Percentiles rank a stretch among this genome's conserved stretches.
These are phyloP conservation scores for Mediolabrus comicus DNA, from an alignment of 108 stramenopile species.

Conservation along the genomic window DNA sequence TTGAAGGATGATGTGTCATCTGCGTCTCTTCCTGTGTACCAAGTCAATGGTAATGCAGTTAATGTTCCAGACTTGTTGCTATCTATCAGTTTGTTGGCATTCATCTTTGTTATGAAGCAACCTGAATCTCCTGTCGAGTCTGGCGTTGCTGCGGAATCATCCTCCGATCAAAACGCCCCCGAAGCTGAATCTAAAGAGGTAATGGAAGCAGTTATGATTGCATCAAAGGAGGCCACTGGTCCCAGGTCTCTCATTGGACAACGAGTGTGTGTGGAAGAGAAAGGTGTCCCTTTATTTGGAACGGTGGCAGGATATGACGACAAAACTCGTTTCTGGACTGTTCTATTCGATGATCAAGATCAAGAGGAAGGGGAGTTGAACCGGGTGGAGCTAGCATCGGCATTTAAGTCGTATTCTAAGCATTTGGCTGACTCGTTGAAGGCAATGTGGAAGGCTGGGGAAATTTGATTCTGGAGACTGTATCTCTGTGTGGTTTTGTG, in stretches of 20 bases:
- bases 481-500: not conserved
- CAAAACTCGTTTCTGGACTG: conserved; percentile 10
- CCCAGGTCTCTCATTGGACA: conserved; percentile 12
- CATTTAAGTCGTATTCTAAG: conserved; percentile 17
- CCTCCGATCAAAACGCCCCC: not conserved
- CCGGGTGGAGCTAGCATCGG: conserved; percentile 17
- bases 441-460: conserved; percentile 24
- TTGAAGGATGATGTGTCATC: not conserved
- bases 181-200: not conserved
- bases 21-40: conserved; percentile 21
- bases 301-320: conserved; percentile 4
- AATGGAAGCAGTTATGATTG: not conserved
- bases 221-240: not conserved
- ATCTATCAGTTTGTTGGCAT: conserved; percentile 5
- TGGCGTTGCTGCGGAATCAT: not conserved
- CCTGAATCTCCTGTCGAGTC: not conserved
- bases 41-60: not conserved
- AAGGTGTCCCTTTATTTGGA: not conserved
- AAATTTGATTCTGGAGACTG: conserved; percentile 1
- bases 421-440: conserved; percentile 10
- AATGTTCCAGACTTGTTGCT: conserved; percentile 17
- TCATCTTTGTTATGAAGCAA: not conserved
- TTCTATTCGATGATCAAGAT: conserved; percentile 34
- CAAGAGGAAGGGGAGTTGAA: conserved; percentile 47
- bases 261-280: conserved; percentile 13